Base-by-base conservation (phyloP, 2,329 filamentous ascomycete genomes). In the Malbranchea zuffiana region DNA sequence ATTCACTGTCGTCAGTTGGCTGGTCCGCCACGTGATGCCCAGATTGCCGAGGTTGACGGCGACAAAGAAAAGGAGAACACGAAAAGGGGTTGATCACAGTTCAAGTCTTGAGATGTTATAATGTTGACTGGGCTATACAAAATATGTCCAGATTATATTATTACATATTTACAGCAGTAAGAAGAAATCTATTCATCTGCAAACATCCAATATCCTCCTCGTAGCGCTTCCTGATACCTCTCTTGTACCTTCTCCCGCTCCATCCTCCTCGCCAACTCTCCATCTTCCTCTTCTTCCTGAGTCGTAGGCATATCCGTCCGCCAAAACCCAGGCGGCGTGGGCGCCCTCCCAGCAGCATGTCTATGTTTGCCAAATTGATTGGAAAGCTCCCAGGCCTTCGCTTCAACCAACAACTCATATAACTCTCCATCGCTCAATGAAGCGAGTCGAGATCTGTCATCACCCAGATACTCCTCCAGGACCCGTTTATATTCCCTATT, bases 321-420 rank as follows among this genome's bases (percentile, higher is more conserved):
- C 90, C 90, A 98, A 55, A 84, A 96, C 0, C 86, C 87, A 1
- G 85, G 84, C 8, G 90, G 87, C 6, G 81, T 84, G 29, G 65
- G 68, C 44, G 74, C 70, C 34, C 85, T 72, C 42, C 78, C 73
- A 57, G 80, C 86, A 18, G 76, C 70, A 48, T 88, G 74, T 39
- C 81, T 72, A 59, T 95, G 87, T 53, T 71, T 84, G 4, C 86
- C 86, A 55, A 75, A 76, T 43, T 74, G 71, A 51, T 87, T 78
- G 1, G 87, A 81, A 44, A 92, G 64, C 32, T 78, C 68, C 52
- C 75, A 73, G 0, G 77, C 79, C 52, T 79, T 80, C 8, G 87
- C 87, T 51, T 86, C 73, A n/a, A 85, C 49, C 56, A 93, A 72
- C 13, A 82, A 52, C 41, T 79, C 72, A 25, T 74, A 63, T 46